Evolutionary conservation across 345 rosid species (phyloP).

Genomic region (Euphorbia pulcherrima): DNA sequence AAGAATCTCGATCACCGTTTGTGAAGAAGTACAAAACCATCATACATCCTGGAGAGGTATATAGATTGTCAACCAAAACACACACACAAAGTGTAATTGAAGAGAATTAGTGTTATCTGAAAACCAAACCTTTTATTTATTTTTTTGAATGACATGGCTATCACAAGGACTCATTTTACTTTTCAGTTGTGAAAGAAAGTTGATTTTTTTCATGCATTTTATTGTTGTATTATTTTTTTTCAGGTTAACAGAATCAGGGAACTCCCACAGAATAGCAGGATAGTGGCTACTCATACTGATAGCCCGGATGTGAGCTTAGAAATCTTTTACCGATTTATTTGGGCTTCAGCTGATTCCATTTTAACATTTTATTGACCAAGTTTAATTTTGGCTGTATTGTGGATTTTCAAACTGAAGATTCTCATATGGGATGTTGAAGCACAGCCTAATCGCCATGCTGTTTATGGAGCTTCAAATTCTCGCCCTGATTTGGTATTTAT

Average conservation of each 20-base stretch:
- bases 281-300: conserved; percentile 99
- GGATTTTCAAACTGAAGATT: conserved; percentile 50
- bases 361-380: neutral
- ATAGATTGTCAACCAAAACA: neutral
- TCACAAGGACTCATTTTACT: neutral
- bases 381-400: conserved; percentile 12
- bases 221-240: conserved; percentile 2
- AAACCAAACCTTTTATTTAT: neutral
- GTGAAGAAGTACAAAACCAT: conserved; percentile 97
- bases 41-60: conserved; percentile 99
- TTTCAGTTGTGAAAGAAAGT: neutral
- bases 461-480: conserved; percentile 85
- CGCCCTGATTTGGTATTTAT: conserved; percentile 86
- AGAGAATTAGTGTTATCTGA: neutral
- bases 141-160: neutral
- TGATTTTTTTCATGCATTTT: neutral
- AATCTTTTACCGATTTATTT: neutral
- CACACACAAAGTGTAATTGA: too few relatives aligned
- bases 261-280: conserved; percentile 85
- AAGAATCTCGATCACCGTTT: conserved; percentile 97
- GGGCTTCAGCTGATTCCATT: neutral
- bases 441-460: conserved; percentile 98
- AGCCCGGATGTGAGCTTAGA: conserved; percentile 73
- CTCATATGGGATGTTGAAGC: conserved; percentile 99
- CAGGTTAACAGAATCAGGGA: conserved; percentile 99